Evolutionary conservation across 176 grass and related monocot species (phyloP).

Genomic region (Oryza longistaminata): DNA sequence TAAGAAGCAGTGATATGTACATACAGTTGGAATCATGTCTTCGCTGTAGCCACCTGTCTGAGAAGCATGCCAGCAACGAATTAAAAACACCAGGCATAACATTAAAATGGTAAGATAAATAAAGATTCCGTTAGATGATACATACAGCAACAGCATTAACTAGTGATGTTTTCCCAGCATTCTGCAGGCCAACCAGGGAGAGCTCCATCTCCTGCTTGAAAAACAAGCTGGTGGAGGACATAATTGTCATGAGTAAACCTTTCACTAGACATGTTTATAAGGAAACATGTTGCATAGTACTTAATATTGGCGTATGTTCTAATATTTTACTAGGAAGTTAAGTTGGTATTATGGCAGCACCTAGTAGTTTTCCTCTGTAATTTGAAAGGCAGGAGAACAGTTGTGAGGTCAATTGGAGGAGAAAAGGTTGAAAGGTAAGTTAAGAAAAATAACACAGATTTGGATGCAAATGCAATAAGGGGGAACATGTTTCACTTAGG

Average conservation of each 20-base stretch:
- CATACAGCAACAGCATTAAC: conserved; percentile 93
- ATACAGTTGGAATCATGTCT: conserved; percentile 99
- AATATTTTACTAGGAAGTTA: background rate
- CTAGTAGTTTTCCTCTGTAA: background rate
- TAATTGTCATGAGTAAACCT: background rate
- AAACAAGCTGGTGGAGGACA: conserved; percentile 64
- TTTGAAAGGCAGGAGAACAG: background rate
- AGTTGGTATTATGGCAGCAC: background rate
- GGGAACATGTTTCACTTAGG: background rate
- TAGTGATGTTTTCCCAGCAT: conserved; percentile 95
- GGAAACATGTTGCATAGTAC: background rate
- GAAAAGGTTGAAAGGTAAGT: background rate
- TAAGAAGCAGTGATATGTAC: conserved; percentile 27
- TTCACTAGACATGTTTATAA: background rate
- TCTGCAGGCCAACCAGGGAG: conserved; percentile 91
- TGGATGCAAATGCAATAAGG: background rate
- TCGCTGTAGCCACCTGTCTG: conserved; percentile 99
- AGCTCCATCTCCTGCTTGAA: conserved; percentile 99
- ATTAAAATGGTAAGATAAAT: conserved; percentile 26
- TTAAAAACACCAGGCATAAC: conserved; percentile 43
- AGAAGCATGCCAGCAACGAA: conserved; percentile 40
- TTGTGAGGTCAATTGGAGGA: background rate
- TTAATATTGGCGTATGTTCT: background rate
- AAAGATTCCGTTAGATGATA: conserved; percentile 25
- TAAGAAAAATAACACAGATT: background rate